Base-by-base conservation (phyloP, 495 filamentous ascomycete genomes). In the Tetracladium setigerum region DNA sequence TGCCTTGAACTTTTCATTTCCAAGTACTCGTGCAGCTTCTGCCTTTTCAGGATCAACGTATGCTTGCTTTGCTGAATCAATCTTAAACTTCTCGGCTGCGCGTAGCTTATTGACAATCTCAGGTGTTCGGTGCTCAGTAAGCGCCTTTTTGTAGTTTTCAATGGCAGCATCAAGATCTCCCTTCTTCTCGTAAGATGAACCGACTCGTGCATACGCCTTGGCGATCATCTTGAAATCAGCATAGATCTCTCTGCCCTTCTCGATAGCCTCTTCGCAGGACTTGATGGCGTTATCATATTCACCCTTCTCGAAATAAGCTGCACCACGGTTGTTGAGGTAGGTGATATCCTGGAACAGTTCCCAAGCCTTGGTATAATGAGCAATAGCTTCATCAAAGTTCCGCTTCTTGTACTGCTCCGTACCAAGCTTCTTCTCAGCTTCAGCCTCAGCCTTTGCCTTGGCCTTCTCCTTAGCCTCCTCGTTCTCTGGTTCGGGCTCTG, bases 351-450 rank as follows among this genome's bases (percentile, higher is more conserved):
- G 89, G 79, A 90, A 71, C 38, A 91, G 53, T 40, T 90, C 86
- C 94, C 94, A 99, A 2, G 92, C 92, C 63, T 94, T 95, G 58
- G 69, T 76, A 70, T 99, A 99, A 71, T 99, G 89, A 64, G 87
- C 81, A 58, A 97, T 95, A 36, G 92, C 92, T 57, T 82, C 78
- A 56, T 96, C 94, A 48, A 97, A 92, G 58, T 95, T 79, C 56
- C 89, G 80, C 78, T 96, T 95, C 81, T 97, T 99, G 74, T 99
- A 99, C 60, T 82, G 82, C 54, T 95, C 87, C 19, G 89, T 99
- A 46, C 92, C 92, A 40, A 95, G 72, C 46, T 81, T 84, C 77
- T 97, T 99, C 73, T 96, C 89, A 46, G 87, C 83, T 56, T 99
- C 92, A 42, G 88, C 92, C 31, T 86, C 87, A 60, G 83, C 88